Evolutionary conservation across 768 basidiomycete genomes (phyloP).

Genomic region (Clathrus columnatus): DNA sequence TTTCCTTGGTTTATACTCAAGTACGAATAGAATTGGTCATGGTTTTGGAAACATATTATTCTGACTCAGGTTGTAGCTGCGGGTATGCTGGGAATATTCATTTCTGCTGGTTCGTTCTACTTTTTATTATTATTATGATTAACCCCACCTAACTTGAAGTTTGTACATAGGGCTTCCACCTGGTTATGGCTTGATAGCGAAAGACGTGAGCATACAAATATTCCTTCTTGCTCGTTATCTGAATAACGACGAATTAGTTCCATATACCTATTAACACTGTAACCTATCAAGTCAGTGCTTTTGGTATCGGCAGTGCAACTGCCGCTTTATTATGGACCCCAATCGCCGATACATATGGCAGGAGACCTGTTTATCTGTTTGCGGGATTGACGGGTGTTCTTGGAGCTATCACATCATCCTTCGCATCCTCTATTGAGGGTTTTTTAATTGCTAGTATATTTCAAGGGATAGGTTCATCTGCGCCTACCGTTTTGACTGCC

Average conservation of each 20-base stretch:
- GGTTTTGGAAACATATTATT: not conserved
- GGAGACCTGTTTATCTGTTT: slow-evolving; percentile 16
- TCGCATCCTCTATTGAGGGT: not conserved
- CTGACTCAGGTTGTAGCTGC: not conserved
- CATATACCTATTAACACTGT: not conserved
- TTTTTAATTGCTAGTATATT: slow-evolving; percentile 13
- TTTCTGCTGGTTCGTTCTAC: not conserved
- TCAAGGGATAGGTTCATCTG: slow-evolving; percentile 15
- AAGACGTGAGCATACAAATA: not conserved
- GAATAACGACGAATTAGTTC: not conserved
- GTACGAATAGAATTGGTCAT: not conserved
- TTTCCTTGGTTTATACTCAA: not conserved
- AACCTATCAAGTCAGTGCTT: not conserved
- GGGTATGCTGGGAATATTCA: not conserved
- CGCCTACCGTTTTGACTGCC: slow-evolving; percentile 17
- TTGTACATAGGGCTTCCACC: not conserved
- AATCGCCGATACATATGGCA: slow-evolving; percentile 17
- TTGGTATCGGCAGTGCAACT: not conserved
- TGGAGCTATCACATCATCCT: not conserved
- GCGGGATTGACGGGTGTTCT: slow-evolving; percentile 10
- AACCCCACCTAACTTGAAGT: no score
- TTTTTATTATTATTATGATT: not conserved
- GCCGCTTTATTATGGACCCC: slow-evolving; percentile 18
- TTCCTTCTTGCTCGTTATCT: not conserved
- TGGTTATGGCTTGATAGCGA: not conserved